Base-by-base conservation (phyloP, 2,329 filamentous ascomycete species). In the Xylariaceae sp. region DNA sequence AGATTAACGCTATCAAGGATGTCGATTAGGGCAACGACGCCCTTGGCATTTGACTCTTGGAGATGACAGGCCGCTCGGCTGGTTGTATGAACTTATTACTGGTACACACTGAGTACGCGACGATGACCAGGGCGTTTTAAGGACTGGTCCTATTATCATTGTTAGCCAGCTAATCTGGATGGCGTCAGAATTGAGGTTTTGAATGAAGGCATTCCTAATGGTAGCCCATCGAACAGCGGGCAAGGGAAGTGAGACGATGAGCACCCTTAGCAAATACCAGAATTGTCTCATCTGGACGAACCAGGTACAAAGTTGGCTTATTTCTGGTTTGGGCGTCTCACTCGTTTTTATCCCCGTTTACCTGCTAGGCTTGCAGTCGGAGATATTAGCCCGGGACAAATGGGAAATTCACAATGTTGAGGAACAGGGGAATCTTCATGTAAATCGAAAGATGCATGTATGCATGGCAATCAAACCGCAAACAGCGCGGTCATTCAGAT, bases 1-100 rank as follows among this genome's bases (percentile, higher is more conserved):
- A 73, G 50, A 79, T 81, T 63, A 74, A 76, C 56, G 63, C 67
- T 9, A 65, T 77, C 49, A 73, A 78, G 30, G 73, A 79, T 26
- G 22, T 26, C 37, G 55, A 32, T 7, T 32, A 32, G 30, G 30
- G 30, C 30, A n/a, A n/a, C 30, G 6, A 26, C 22, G 11, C 22
- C 11, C 22, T 11, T 11, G 22, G 22, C 6, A 6, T 11, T 26
- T 26, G 22, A 26, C 11, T 26, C n/a, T 6, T 26, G 22, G 11
- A 26, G 22, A 26, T 26, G 22, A 26, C 11, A 26, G n/a, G 22
- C 22, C 22, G 22, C 22, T 26, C 34, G 28, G 37, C 19, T 35
- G 40, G 37, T 33, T 16, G 26, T 22, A 36, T 33, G 33, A 42
- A 46, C 18, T 38, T 37, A 26, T 26, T 29, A 31, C 18, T 39